Conservation (phyloP, 1,139 yeast species). For the Kodamaea ohmeri region DNA sequence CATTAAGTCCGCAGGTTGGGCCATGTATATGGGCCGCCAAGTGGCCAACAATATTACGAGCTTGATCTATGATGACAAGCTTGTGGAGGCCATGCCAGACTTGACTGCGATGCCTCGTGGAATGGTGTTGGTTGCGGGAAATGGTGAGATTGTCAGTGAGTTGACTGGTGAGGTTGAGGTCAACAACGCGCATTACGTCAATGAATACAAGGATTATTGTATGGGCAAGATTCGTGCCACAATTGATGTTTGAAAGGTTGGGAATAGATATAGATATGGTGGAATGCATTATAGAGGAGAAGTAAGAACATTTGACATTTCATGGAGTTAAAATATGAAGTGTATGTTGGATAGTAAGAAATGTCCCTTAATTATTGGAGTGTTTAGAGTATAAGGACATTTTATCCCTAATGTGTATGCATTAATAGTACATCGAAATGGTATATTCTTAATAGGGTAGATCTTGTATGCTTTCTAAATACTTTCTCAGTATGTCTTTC, state of each 20-base stretch:
- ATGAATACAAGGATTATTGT: conserved; percentile 41
- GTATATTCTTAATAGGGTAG: no score
- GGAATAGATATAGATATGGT: not conserved
- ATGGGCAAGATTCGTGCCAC: conserved; percentile 27
- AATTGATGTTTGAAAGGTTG: conserved; percentile 14
- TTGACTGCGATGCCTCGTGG: conserved; percentile 36
- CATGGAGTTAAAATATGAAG: no score
- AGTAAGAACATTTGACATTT: no score
- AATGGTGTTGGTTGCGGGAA: conserved; percentile 45
- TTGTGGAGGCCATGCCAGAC: conserved; percentile 39
- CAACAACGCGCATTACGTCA: conserved; percentile 35
- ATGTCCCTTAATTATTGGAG: no score
- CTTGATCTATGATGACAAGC: conserved; percentile 26
- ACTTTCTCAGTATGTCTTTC: no score
- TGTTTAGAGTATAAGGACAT: no score
- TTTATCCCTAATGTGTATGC: no score
- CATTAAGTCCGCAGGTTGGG: conserved; percentile 50
- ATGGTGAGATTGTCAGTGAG: conserved; percentile 41
- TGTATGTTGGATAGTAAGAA: no score
- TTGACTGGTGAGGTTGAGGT: conserved; percentile 35
- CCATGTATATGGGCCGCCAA: conserved; percentile 43
- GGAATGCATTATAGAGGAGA: no score
- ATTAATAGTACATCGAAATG: no score
- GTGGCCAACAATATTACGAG: conserved; percentile 40
- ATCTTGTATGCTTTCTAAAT: no score